Percentiles rank a stretch among this genome's conserved stretches.
phyloP scores from a whole-genome alignment of 1,284 basidiomycete species.

The Fomitopsis schrenkii region DNA sequence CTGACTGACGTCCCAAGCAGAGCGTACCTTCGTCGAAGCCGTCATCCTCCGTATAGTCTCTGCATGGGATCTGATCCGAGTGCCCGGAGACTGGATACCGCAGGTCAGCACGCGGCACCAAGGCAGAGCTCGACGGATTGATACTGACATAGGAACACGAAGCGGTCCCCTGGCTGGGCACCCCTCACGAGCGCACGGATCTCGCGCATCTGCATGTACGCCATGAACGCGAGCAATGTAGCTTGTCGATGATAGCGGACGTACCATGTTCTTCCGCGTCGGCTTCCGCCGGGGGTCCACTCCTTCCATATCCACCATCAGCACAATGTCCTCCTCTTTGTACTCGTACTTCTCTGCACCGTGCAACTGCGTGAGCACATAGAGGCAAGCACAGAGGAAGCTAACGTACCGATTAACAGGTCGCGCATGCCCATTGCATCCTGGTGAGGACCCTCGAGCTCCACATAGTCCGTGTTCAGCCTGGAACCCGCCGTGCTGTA shows the following conservation, averaged over 20 bases:
- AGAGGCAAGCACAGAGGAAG: neutral
- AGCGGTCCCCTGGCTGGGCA: conserved; percentile 13
- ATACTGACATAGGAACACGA: conserved; percentile 15
- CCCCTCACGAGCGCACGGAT: conserved; percentile 11
- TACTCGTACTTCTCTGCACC: conserved; percentile 9
- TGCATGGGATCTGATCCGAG: conserved; percentile 14
- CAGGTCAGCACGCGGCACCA: neutral
- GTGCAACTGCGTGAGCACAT: neutral
- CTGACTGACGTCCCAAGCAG: neutral
- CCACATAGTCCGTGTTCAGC: neutral
- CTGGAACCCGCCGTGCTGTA: neutral
- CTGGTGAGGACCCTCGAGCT: conserved; percentile 3
- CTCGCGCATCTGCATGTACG: conserved; percentile 6
- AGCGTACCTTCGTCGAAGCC: conserved; percentile 32
- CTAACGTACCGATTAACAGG: neutral
- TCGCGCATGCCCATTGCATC: conserved; percentile 1
- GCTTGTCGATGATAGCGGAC: neutral
- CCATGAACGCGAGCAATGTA: neutral
- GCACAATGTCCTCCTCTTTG: conserved; percentile 7
- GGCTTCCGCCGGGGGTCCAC: conserved; percentile 1
- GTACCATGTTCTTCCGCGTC: conserved; percentile 14
- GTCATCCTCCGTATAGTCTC: conserved; percentile 13
- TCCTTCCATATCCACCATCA: conserved; percentile 10
- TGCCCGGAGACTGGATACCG: conserved; percentile 13
- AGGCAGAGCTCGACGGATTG: neutral